Evolutionary conservation across 2,329 filamentous ascomycete species (phyloP), one percentile per base, ranked within the genome.

Genomic region (Alternaria angustiovoidea): DNA sequence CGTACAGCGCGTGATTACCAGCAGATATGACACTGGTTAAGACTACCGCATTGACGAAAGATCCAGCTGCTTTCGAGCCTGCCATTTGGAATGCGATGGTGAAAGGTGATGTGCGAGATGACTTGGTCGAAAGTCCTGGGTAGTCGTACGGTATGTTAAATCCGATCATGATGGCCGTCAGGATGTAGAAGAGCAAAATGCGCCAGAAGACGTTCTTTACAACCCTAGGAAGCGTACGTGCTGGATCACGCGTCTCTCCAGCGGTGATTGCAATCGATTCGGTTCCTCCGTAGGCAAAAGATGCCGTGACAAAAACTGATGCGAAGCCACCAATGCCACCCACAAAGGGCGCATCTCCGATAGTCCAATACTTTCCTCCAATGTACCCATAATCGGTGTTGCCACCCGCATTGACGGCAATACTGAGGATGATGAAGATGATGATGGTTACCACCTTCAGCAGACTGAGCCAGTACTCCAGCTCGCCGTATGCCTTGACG

Each of bases 181-280:
- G 64, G 43, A 82, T 70, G 63, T 81, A 82, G 71, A 82, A 82
- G 24, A 75, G 53, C 22, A 74, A 32, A 41, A 82, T 80, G 41
- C 81, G 79, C 80, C 81, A 82, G 79, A 97, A 97, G 22, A 97
- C 93, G 77, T 96, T 93, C 81, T 96, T 96, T 71, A 96, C 88
- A 12, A 94, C 94, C 0, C 89, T 93, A 0, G 94, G 94, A 0
- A 97, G 84, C 1, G 90, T 91, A 75, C 95, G 92, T 59, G 90
- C 86, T 3, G 91, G 91, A 72, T 93, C 92, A n/a, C 86, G 87
- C 1, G 91, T 91, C 76, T 94, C 91, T 32, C 91, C 91, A 2
- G 91, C 91, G 4, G 91, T 90, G 14, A 94, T 85, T 54, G 91
- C 91, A 49, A 93, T 89, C 11, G 92, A 83, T 74, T 93, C 91